phyloP scores from a whole-genome alignment of 2,329 filamentous ascomycete species.

The Lasiodiplodia citricola region DNA sequence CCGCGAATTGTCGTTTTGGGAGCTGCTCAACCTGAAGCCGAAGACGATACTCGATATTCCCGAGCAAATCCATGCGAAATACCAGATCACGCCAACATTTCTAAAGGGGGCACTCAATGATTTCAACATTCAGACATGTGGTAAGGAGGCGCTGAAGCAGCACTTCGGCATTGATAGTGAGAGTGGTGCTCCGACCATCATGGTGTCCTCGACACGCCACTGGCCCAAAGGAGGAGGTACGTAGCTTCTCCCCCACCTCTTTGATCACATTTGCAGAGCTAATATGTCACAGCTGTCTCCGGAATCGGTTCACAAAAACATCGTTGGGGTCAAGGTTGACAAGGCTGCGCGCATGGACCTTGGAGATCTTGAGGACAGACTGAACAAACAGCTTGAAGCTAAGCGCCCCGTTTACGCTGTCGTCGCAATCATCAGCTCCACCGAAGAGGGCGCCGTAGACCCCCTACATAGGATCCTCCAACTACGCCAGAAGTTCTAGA shows the following conservation, averaged over 20 bases:
- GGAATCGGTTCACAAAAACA: conserved; percentile 52
- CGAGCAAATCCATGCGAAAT: conserved; percentile 44
- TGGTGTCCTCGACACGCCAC: conserved; percentile 51
- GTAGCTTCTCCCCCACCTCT: conserved; percentile 7
- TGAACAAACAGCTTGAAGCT: conserved; percentile 39
- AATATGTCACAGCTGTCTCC: conserved; percentile 49
- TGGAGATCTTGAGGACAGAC: conserved; percentile 37
- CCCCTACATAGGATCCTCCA: conserved; percentile 45
- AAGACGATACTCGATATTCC: conserved; percentile 50
- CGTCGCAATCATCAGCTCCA: conserved; percentile 55
- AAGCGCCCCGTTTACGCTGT: conserved; percentile 48
- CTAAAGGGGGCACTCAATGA: conserved; percentile 39
- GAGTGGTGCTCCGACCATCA: conserved; percentile 40
- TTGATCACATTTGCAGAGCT: neutral
- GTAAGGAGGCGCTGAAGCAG: conserved; percentile 46
- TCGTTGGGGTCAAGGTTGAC: conserved; percentile 50
- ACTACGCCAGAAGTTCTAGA: conserved; percentile 49
- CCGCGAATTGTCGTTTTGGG: conserved; percentile 47
- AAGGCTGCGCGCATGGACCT: conserved; percentile 48
- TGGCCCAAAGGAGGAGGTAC: conserved; percentile 56
- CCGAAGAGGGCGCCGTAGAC: conserved; percentile 57
- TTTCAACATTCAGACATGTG: conserved; percentile 49
- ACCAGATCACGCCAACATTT: conserved; percentile 48
- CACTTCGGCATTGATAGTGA: conserved; percentile 35
- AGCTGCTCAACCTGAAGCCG: conserved; percentile 53